Evolutionary conservation across 2,329 filamentous ascomycete genomes (phyloP).

Genomic region (Pleomassaria siparia): DNA sequence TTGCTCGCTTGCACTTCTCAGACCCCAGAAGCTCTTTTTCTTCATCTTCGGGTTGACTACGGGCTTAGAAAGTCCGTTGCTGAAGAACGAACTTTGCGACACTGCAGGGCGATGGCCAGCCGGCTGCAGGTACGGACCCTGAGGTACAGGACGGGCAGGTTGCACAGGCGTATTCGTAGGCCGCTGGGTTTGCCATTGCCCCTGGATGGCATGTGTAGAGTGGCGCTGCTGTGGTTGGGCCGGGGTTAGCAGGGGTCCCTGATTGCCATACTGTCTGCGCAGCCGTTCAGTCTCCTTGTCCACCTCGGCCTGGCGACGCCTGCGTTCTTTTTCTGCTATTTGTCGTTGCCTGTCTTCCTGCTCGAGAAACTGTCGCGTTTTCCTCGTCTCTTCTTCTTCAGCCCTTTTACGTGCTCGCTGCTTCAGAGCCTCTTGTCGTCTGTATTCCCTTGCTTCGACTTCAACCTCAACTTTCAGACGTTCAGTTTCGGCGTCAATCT

Average conservation of each 20-base stretch:
- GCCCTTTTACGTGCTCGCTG: slow-evolving; percentile 59
- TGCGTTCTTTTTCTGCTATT: slow-evolving; percentile 64
- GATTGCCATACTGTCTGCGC: slow-evolving; percentile 64
- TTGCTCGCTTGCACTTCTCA: slow-evolving; percentile 35
- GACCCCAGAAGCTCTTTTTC: slow-evolving; percentile 42
- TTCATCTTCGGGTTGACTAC: slow-evolving; percentile 31
- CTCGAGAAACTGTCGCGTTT: slow-evolving; percentile 36
- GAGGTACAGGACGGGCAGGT: slow-evolving; percentile 14
- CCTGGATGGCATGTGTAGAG: slow-evolving; percentile 13
- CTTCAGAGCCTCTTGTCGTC: slow-evolving; percentile 46
- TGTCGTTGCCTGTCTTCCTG: slow-evolving; percentile 60
- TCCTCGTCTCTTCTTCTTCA: slow-evolving; percentile 58
- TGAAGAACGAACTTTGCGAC: slow-evolving; percentile 40
- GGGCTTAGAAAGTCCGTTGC: slow-evolving; percentile 30
- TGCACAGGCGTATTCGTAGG: slow-evolving; percentile 21
- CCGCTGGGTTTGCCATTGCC: slow-evolving; percentile 14
- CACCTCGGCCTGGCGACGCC: slow-evolving; percentile 54
- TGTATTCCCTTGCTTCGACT: slow-evolving; percentile 49
- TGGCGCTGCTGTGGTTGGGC: slow-evolving; percentile 16
- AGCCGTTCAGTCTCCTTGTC: slow-evolving; percentile 78
- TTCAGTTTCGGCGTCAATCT: slow-evolving; percentile 53
- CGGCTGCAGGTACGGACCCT: slow-evolving; percentile 37
- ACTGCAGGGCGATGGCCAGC: slow-evolving; percentile 28
- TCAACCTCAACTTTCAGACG: slow-evolving; percentile 48
- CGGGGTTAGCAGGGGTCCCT: slow-evolving; percentile 30